Conservation (phyloP, 192 early-diverging fungal species). For the Lobosporangium transversale region DNA sequence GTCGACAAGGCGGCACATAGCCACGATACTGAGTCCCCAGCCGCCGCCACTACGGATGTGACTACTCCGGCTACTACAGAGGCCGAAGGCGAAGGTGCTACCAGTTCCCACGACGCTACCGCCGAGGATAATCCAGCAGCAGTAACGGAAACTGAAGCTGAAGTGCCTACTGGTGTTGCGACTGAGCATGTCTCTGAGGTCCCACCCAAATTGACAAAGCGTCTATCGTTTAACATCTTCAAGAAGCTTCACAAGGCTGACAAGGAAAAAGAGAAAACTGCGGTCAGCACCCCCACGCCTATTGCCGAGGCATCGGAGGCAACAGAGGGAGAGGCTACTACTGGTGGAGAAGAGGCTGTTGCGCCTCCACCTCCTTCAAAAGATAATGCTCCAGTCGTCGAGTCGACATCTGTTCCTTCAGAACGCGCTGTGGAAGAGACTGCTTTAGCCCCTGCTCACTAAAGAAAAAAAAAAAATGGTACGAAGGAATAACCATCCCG, state of each 20-base stretch:
- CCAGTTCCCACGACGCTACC: background rate
- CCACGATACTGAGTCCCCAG: slow-evolving; percentile 1
- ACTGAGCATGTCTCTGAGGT: slow-evolving; percentile 2
- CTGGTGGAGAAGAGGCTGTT: slow-evolving; percentile 1
- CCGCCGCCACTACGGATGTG: background rate
- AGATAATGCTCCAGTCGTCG: slow-evolving; percentile 13
- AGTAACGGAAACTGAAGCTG: slow-evolving; percentile 1
- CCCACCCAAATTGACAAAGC: slow-evolving; percentile 13
- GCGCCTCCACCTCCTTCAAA: slow-evolving; percentile 15
- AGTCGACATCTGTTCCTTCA: slow-evolving; percentile 11
- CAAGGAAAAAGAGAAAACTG: slow-evolving; percentile 35
- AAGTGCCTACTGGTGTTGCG: background rate
- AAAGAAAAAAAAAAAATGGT: background rate
- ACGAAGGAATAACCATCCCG: background rate
- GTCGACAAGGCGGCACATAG: slow-evolving; percentile 20
- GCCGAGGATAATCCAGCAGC: background rate
- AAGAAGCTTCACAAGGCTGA: slow-evolving; percentile 31
- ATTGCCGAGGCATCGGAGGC: slow-evolving; percentile 9
- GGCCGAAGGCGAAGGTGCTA: background rate
- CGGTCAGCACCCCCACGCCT: slow-evolving; percentile 6
- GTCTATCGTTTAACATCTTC: slow-evolving; percentile 43
- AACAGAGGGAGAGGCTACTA: background rate
- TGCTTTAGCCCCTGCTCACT: slow-evolving; percentile 30
- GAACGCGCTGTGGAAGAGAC: slow-evolving; percentile 29
- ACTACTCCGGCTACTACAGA: background rate